phyloP scores from a whole-genome alignment of 2,329 filamentous ascomycete genomes.

The Dactylellina haptotyla region DNA sequence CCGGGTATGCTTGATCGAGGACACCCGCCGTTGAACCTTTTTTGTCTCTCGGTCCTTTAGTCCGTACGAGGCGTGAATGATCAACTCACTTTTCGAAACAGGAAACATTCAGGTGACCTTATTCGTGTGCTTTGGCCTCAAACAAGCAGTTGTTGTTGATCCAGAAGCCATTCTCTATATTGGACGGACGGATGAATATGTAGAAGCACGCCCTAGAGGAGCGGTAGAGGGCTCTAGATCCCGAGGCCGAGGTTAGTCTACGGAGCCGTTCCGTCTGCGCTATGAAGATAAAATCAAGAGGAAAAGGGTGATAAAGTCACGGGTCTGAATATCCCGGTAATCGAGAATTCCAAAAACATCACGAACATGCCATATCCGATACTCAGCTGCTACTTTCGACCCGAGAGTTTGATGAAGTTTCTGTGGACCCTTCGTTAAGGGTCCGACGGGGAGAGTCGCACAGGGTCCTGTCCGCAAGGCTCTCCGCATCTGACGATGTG shows the following conservation, averaged over 20 bases:
- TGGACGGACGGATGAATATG: too few species aligned
- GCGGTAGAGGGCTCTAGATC: conserved; percentile 40
- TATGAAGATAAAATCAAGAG: too few species aligned
- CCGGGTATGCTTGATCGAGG: not conserved
- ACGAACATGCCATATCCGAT: not conserved
- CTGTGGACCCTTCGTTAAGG: not conserved
- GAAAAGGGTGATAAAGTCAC: conserved; percentile 17
- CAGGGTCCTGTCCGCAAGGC: conserved; percentile 14
- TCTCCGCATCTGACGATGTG: conserved; percentile 12
- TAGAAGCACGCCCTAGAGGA: too few species aligned
- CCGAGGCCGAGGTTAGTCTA: conserved; percentile 40
- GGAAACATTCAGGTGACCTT: conserved; percentile 41
- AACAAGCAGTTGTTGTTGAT: conserved; percentile 6
- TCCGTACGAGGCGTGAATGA: conserved; percentile 19
- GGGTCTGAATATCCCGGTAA: conserved; percentile 23
- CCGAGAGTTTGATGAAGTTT: not conserved
- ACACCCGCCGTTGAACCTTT: not conserved
- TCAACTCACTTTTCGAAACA: conserved; percentile 10
- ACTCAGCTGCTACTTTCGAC: not conserved
- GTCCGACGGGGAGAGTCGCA: too few species aligned
- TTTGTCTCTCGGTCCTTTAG: not conserved
- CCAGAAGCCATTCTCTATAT: conserved; percentile 4
- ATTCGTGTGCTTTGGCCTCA: conserved; percentile 48
- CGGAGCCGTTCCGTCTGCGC: conserved; percentile 21
- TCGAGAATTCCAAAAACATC: too few species aligned